Base-by-base conservation (phyloP, 176 grass and related monocot species). In the Aegilops bicornis region DNA sequence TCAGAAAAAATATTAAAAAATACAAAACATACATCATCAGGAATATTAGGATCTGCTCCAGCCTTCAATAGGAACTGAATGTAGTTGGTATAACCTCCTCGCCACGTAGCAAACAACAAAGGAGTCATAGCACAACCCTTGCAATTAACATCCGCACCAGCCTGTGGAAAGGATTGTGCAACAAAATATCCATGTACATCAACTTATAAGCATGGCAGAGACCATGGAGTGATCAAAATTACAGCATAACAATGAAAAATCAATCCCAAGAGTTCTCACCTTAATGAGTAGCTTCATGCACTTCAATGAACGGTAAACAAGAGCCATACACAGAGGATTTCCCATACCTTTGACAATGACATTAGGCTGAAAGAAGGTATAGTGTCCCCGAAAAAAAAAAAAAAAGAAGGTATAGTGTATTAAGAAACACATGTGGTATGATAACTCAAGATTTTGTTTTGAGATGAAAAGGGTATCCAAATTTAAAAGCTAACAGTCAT, bases 241-340 rank as follows among this genome's bases (percentile, higher is more conserved):
- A 66, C 8, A 69, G 43, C n/a, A 82, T 56, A 65, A 4, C 25
- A 59, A 58, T 32, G 11, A 77, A 78, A 10, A 60, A 27, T 17
- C 15, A 72, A 79, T 61, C 5, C 2, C 48, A 11, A 80, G 36
- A 73, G 37, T 73, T 73, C 81, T 73, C 29, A 68, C 87, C 87
- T 89, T 84, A 65, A 84, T 64, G 11, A 89, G 87, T 89, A 89
- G 82, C 31, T 89, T 85, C 76, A 85, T 80, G 76, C 82, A 89
- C 76, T 85, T 89, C 76, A 89, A 39, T 23, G 82, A 89, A 74
- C 58, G 67, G 68, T 64, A 79, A 22, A 39, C 1, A 30, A 89
- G 15, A 73, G 87, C 39, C 78, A 59, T 50, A 13, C 27, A 50
- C n/a, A 88, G n/a, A 20, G 87, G 39, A 54, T 67, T 64, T 6